Base-by-base conservation (phyloP, 2,329 filamentous ascomycete species). In the Phyllosticta capitalensis region DNA sequence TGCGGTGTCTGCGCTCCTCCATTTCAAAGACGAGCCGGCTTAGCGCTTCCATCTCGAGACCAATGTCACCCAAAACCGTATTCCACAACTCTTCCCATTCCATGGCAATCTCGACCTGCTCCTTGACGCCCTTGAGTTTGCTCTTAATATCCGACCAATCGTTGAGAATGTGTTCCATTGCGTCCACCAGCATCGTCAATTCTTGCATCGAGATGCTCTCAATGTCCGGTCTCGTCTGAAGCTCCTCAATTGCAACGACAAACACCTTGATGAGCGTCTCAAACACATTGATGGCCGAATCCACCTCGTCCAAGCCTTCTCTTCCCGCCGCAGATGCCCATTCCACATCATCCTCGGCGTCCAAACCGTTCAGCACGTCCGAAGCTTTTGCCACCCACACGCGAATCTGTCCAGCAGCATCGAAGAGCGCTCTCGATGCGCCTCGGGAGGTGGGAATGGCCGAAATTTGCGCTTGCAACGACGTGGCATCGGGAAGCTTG, bases 81-180 rank as follows among this genome's bases (percentile, higher is more conserved):
- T 90, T 90, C 92, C 94, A 97, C 38, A 99, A 79, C 74, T 97
- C 92, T 72, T 96, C 92, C 92, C 92, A 99, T 70, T 99, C 94
- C 91, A 97, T 95, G 53, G 94, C 94, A 61, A 96, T 85, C 73
- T 97, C 94, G 19, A 99, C 92, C 69, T 97, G 92, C 54, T 83
- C 83, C 71, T 95, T 95, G 59, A 96, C 88, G 24, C 76, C 86
- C 63, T 87, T 88, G 55, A 99, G 77, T 1, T 88, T 87, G 50
- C 78, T 79, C 67, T 90, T 88, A 67, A 96, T 92, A 64, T 86
- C 85, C 52, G 84, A 81, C 94, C 94, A 99, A 67, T 92, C 89
- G 38, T 80, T 80, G 62, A 96, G 78, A 61, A 96, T 94, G 20
- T 81, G 79, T 67, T 97, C 92, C 88, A 97, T 96, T 75, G 96